Percentiles rank a stretch among this genome's conserved stretches.
These are phyloP conservation scores for Phytophthora kernoviae DNA, from an alignment of 352 stramenopile species.

Conservation along the genomic window DNA sequence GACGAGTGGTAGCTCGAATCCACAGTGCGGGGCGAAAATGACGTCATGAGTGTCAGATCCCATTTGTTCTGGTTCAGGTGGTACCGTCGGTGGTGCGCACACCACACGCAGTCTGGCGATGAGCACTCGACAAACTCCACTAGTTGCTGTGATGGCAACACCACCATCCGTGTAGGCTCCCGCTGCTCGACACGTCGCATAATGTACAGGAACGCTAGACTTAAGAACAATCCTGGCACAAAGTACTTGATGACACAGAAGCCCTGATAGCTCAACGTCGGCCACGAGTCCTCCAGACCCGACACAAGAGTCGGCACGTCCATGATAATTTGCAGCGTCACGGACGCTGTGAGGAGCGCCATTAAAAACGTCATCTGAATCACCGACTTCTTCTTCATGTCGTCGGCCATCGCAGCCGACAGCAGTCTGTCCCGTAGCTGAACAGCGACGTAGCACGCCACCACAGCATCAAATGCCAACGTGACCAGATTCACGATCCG, in stretches of 20 bases:
- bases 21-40: constrained; percentile 57
- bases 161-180: constrained; percentile 51
- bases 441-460: constrained; percentile 47
- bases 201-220: constrained; percentile 68
- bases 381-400: constrained; percentile 80
- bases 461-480: constrained; percentile 46
- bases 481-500: constrained; percentile 51
- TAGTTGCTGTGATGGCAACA: constrained; percentile 53
- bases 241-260: constrained; percentile 66
- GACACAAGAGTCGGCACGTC: constrained; percentile 47
- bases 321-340: constrained; percentile 61
- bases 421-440: constrained; percentile 55
- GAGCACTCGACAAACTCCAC: constrained; percentile 80
- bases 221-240: constrained; percentile 55
- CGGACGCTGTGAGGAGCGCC: constrained; percentile 38
- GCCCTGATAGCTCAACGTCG: constrained; percentile 33
- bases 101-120: constrained; percentile 72
- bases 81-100: constrained; percentile 68
- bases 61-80: constrained; percentile 65
- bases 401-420: constrained; percentile 66
- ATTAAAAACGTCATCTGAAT: constrained; percentile 74
- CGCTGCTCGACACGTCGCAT: constrained; percentile 75
- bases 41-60: constrained; percentile 61
- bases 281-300: constrained; percentile 30
- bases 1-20: constrained; percentile 67